Conservation (phyloP, 495 filamentous ascomycete species). For the Aspergillus saccharolyticus region DNA sequence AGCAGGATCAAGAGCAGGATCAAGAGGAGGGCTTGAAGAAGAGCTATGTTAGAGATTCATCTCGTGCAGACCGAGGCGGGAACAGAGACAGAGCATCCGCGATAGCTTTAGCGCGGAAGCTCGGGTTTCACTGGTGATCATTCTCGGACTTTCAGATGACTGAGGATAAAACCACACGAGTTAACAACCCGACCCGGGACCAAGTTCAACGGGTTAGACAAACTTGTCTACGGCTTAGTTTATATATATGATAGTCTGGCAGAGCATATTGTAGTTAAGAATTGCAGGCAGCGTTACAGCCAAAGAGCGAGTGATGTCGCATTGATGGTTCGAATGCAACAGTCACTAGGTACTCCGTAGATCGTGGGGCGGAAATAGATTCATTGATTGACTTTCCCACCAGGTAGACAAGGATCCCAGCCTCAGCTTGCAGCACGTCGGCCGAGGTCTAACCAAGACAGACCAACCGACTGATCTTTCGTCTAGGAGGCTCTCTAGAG, state of each 20-base stretch:
- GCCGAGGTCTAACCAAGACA: constrained; percentile 18
- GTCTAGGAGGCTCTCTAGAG: neutral
- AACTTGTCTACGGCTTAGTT: neutral
- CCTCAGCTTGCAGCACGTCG: constrained; percentile 9
- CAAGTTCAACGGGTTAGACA: neutral
- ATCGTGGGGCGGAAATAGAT: neutral
- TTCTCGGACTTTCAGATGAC: neutral
- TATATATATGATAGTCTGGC: neutral
- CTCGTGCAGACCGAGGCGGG: constrained; percentile 7
- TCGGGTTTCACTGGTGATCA: neutral
- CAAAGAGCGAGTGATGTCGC: neutral
- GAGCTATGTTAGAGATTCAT: constrained; percentile 1
- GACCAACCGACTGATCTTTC: constrained; percentile 15
- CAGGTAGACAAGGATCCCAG: constrained; percentile 6
- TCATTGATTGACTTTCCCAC: neutral
- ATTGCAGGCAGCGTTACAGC: neutral
- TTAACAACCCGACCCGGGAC: neutral
- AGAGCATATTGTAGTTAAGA: neutral
- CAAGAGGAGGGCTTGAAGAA: constrained; percentile 3
- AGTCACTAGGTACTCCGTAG: neutral
- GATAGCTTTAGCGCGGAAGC: constrained; percentile 3
- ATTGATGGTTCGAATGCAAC: neutral
- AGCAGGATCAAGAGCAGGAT: neutral
- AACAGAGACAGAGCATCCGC: neutral
- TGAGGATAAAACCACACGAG: constrained; percentile 3